Conservation (phyloP, 23 red algal genomes). For the Gracilaria gracilis region DNA sequence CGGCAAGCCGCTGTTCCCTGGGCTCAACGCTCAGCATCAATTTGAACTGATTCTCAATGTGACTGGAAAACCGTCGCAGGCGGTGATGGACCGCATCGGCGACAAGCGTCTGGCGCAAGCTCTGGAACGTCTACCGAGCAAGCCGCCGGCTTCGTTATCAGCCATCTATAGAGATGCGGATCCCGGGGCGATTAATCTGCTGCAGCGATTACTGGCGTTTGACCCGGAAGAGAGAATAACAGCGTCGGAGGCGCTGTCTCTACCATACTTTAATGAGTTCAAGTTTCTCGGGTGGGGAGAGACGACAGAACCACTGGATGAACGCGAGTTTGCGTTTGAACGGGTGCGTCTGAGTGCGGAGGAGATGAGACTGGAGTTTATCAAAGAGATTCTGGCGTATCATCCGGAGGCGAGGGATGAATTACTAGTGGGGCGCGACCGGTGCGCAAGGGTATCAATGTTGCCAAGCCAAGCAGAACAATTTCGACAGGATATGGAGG, state of each 20-base stretch:
- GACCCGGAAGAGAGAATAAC: conserved; percentile 86
- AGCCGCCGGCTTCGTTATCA: conserved; percentile 50
- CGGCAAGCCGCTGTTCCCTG: conserved; percentile 94
- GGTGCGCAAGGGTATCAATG: conserved; percentile 44
- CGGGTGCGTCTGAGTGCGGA: conserved; percentile 68
- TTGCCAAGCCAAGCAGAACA: conserved; percentile 57
- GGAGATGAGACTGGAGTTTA: conserved; percentile 86
- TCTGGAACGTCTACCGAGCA: conserved; percentile 65
- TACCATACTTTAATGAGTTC: conserved; percentile 93
- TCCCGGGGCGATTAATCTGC: conserved; percentile 75
- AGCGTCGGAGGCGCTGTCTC: conserved; percentile 74
- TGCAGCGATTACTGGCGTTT: conserved; percentile 82
- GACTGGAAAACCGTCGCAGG: conserved; percentile 78
- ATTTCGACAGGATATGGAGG: conserved; percentile 71
- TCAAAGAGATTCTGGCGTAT: conserved; percentile 87
- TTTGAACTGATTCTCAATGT: conserved; percentile 90
- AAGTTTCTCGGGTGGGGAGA: conserved; percentile 64
- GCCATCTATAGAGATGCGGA: conserved; percentile 72
- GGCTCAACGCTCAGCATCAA: conserved; percentile 84
- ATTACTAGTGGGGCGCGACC: conserved; percentile 48
- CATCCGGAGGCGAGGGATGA: conserved; percentile 82
- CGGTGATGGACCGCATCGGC: conserved; percentile 72
- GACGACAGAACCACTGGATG: conserved; percentile 71
- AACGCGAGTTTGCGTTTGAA: conserved; percentile 94
- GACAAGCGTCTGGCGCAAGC: conserved; percentile 65